Evolutionary conservation across 1,139 yeast species (phyloP), one percentile per base, ranked within the genome.

Genomic region (Yamadazyma mexicana): DNA sequence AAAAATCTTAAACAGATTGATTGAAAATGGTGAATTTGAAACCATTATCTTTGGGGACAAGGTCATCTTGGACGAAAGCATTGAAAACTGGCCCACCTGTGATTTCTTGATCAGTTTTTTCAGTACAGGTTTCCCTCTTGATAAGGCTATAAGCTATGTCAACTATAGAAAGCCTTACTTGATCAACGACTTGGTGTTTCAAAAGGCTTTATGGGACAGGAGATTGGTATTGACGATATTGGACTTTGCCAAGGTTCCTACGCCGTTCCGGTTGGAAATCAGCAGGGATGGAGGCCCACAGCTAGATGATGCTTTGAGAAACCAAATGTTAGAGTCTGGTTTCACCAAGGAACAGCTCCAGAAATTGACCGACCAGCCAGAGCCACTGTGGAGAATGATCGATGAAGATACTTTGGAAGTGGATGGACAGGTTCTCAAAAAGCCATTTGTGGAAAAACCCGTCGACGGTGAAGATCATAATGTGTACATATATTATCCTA

Each of bases 381-480:
- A 89, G 57, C 92, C 95, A 0, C 67, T 77, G 25, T 89, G 96
- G 95, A 76, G 75, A 51, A 87, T 94, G 98, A 51, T 83, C n/a
- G 87, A 88, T 60, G 73, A 66, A n/a, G 98, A 94, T 56, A 88
- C 97, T 0, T 73, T 94, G 40, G 71, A 70, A 42, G 92, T 92
- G 18, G 79, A 86, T 48, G 96, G 95, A 3, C 62, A 78, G 50
- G 66, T 70, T 11, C 66, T 94, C 64, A 73, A 70, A 33, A 94
- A 94, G 56, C 99, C 99, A 7, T 94, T 82, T 70, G 98, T 94
- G 23, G 99, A 94, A 61, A 94, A 94, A 54, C 99, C 99, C 1
- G 98, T 92, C 6, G 97, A 94, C 63, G 99, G 99, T 34, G 99
- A 94, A 64, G 96, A 94, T 61, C 99, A 94, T 64, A 94, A 94